Conservation (phyloP, 75 land plant species). For the Selaginella tamariscina region DNA sequence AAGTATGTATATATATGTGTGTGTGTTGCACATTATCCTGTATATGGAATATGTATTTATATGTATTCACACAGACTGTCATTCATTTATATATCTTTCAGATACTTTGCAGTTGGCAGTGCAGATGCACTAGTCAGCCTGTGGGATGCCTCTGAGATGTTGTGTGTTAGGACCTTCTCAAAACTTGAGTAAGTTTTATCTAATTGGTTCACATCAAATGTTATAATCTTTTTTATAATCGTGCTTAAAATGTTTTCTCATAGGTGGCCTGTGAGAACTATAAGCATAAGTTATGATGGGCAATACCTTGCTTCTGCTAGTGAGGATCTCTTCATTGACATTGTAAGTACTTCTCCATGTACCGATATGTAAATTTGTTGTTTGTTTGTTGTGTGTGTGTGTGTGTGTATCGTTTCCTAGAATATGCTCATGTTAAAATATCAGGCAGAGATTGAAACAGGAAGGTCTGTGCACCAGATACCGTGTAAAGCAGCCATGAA, state of each 20-base stretch:
- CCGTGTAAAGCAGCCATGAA: slow-evolving; percentile 96
- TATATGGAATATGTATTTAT: not conserved
- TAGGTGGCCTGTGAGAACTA: slow-evolving; percentile 97
- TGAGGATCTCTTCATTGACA: slow-evolving; percentile 90
- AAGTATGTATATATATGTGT: slow-evolving; percentile 28
- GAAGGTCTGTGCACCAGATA: slow-evolving; percentile 83
- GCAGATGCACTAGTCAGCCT: slow-evolving; percentile 98
- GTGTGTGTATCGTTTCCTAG: not conserved
- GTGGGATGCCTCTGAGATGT: slow-evolving; percentile 92
- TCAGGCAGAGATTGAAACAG: slow-evolving; percentile 81
- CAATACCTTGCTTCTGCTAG: slow-evolving; percentile 97
- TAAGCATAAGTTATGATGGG: slow-evolving; percentile 88
- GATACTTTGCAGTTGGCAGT: slow-evolving; percentile 98
- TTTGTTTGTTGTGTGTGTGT: not conserved
- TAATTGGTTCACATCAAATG: not conserved
- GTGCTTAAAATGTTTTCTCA: not conserved
- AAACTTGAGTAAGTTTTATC: slow-evolving; percentile 78
- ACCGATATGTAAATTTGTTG: not conserved
- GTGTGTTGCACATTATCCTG: not conserved
- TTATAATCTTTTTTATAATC: not conserved
- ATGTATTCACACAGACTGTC: too few species aligned
- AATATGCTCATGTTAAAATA: not conserved
- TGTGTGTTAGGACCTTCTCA: slow-evolving; percentile 86
- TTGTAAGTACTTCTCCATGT: slow-evolving; percentile 37
- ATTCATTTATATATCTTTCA: too few species aligned